Evolutionary conservation across 805 yeast species (phyloP), one percentile per base, ranked within the genome.

Genomic region (Candida tallmaniae): DNA sequence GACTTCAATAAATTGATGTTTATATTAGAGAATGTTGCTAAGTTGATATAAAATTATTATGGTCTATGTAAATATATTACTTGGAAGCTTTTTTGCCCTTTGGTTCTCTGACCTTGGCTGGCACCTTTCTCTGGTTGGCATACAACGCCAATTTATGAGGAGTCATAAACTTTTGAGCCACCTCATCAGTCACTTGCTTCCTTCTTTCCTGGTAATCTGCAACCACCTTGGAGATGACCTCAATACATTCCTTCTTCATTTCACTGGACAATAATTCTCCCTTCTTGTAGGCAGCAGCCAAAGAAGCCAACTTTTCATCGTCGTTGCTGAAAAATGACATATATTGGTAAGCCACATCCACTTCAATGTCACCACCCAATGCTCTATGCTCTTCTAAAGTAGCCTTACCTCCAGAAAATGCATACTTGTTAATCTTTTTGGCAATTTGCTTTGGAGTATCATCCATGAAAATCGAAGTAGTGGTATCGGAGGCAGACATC

Each of bases 311-410:
- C 50, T 83, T 77, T 26, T 68, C 89, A 55, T 93, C 97, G 57
- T 90, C 97, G 46, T 87, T 85, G 31, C 77, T 65, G 73, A 93
- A 89, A 68, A 93, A 93, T 5, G 88, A 76, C 44, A 93, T 66
- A 58, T 93, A 93, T 65, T 93, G 97, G 67, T 69, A 93, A 2
- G 98, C 86, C 37, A 93, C 96, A 59, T 93, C 98, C 23, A 89
- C 82, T 45, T 90, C 97, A 30, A 96, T 94, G 56, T 93, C 73
- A 52, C 97, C 98, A 36, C 98, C 98, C 36, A 70, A 68, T 58
- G 70, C 69, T 61, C 96, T 79, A 65, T 93, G 98, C 51, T 87
- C 95, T 58, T 93, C 98, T 31, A 83, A 65, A 3, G 94, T 74
- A 26, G 76, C 83, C 57, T 79, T 76, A 44, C 98, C 98, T 45